Conservation (phyloP, 2,329 filamentous ascomycete genomes). For the Echinosphaeria canescens region DNA sequence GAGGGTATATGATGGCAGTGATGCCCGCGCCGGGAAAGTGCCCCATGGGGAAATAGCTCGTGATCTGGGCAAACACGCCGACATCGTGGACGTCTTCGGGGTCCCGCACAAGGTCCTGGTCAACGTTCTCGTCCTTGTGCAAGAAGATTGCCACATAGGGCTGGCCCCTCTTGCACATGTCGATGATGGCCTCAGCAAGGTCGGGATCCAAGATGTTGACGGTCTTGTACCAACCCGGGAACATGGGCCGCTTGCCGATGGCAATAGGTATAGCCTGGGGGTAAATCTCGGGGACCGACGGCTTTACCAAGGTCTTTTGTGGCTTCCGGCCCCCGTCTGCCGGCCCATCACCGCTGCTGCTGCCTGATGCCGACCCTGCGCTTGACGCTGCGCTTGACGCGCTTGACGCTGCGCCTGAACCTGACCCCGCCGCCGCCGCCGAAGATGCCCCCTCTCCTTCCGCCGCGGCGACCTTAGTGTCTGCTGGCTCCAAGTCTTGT, state of each 20-base stretch:
- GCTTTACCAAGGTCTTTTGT: conserved; percentile 53
- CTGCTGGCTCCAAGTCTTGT: no score
- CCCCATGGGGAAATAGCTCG: conserved; percentile 60
- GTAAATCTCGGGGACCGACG: conserved; percentile 81
- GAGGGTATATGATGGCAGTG: conserved; percentile 88
- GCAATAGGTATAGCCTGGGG: conserved; percentile 96
- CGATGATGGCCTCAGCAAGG: conserved; percentile 78
- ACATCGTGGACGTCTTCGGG: conserved; percentile 86
- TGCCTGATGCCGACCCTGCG: conserved; percentile 20
- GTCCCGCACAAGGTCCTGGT: conserved; percentile 83
- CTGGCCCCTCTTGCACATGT: conserved; percentile 92
- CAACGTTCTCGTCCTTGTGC: conserved; percentile 88
- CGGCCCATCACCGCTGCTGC: conserved; percentile 27
- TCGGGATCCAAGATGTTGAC: conserved; percentile 90
- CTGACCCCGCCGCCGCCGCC: no score
- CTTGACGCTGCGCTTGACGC: conserved; percentile 36
- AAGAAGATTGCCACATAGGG: conserved; percentile 94
- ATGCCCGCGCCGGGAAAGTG: conserved; percentile 52
- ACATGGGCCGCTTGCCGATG: conserved; percentile 80
- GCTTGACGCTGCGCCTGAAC: no score
- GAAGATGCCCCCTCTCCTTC: no score
- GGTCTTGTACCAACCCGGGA: conserved; percentile 97
- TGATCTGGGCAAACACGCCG: conserved; percentile 94
- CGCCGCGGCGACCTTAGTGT: no score
- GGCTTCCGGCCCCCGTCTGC: conserved; percentile 48